A percentile compares a stretch with the other conserved stretches of the same genome.
phyloP scores from a whole-genome alignment of 331 rosid species.

The Quercus phellos region DNA sequence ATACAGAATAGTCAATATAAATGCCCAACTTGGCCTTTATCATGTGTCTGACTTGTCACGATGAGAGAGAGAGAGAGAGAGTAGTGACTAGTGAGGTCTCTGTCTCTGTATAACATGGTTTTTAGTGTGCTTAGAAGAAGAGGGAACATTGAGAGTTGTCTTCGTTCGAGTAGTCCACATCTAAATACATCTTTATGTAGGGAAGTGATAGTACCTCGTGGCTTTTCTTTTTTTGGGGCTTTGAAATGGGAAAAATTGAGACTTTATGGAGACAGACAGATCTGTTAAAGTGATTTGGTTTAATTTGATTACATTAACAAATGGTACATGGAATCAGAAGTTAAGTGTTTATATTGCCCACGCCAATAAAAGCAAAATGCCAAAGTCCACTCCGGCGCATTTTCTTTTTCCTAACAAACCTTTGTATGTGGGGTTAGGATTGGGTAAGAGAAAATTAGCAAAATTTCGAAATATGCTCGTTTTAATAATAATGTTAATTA shows the following conservation, averaged over 20 bases:
- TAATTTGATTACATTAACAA: constrained; percentile 38
- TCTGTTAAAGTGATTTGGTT: constrained; percentile 75
- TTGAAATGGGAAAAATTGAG: constrained; percentile 21
- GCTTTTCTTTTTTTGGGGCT: constrained; percentile 25
- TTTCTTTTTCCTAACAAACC: not conserved
- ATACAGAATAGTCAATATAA: not conserved
- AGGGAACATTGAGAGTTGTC: constrained; percentile 8
- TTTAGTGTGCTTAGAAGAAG: constrained; percentile 4
- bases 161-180: constrained; percentile 23
- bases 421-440: constrained; percentile 8
- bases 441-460: not conserved
- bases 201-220: constrained; percentile 29
- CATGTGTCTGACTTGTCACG: constrained; percentile 16
- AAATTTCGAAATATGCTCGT: no score
- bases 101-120: not conserved
- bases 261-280: constrained; percentile 46
- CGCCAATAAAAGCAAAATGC: not conserved
- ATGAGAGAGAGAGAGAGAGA: constrained; percentile 5
- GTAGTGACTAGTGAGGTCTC: not conserved
- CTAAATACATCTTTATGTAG: constrained; percentile 11
- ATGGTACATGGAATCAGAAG: constrained; percentile 36
- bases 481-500: no score
- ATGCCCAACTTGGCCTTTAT: not conserved
- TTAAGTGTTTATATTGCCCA: not conserved
- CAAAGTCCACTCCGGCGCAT: not conserved